Evolutionary conservation across 495 filamentous ascomycete genomes (phyloP).

Genomic region (Trichoderma reesei): DNA sequence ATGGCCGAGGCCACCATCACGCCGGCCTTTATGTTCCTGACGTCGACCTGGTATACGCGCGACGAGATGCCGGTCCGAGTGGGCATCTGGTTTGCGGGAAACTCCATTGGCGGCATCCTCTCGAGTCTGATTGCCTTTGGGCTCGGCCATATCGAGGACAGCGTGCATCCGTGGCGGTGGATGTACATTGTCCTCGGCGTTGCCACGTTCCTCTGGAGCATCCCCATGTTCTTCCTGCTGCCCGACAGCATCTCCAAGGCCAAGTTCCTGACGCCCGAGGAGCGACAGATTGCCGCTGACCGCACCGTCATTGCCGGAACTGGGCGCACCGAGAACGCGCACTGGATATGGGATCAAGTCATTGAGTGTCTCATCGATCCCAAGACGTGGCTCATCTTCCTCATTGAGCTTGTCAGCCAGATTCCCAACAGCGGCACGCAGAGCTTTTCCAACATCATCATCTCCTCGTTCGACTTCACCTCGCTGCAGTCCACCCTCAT

Average conservation of each 20-base stretch:
- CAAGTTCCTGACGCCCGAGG: constrained; percentile 20
- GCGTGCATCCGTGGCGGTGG: constrained; percentile 25
- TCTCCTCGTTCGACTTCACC: constrained; percentile 32
- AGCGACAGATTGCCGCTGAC: constrained; percentile 24
- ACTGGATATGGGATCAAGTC: constrained; percentile 28
- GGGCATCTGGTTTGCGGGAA: constrained; percentile 33
- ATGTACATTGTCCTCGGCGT: constrained; percentile 29
- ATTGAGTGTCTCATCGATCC: constrained; percentile 31
- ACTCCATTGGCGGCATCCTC: constrained; percentile 28
- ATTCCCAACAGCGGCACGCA: constrained; percentile 38
- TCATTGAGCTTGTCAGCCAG: constrained; percentile 28
- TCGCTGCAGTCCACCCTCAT: constrained; percentile 28
- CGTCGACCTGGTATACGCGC: constrained; percentile 27
- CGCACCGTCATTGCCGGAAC: constrained; percentile 28
- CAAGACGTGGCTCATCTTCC: constrained; percentile 35
- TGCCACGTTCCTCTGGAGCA: constrained; percentile 22
- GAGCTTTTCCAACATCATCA: constrained; percentile 32
- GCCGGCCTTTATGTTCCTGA: constrained; percentile 25
- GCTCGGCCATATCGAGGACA: constrained; percentile 29
- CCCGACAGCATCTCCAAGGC: constrained; percentile 24
- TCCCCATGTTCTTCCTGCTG: constrained; percentile 23
- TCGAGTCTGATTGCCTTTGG: constrained; percentile 37
- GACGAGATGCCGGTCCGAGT: constrained; percentile 27
- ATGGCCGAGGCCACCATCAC: constrained; percentile 43
- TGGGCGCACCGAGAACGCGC: constrained; percentile 23